Evolutionary conservation across 2,329 filamentous ascomycete species (phyloP).

Genomic region (Fusarium tanahbumbuense): DNA sequence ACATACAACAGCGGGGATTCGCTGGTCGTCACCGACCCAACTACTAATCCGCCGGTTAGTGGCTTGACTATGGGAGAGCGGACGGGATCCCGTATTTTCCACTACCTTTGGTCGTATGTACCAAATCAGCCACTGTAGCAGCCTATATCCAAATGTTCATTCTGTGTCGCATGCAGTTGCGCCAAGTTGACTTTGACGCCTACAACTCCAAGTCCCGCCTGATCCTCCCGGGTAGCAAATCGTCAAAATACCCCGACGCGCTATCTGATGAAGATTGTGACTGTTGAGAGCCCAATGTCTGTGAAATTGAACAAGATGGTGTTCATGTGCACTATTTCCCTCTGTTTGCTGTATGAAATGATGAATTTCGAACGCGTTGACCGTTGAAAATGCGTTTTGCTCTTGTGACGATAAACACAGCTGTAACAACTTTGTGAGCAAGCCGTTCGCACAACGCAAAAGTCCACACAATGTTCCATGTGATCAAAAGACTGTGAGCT

Average conservation of each 20-base stretch:
- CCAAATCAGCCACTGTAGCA: rapidly evolving
- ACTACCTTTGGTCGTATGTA: too few species aligned
- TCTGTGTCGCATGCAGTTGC: too few species aligned
- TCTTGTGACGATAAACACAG: rapidly evolving
- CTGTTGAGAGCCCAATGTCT: not conserved
- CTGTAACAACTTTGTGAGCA: too few species aligned
- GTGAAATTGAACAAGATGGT: not conserved
- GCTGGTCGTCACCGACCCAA: too few species aligned
- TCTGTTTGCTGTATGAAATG: too few species aligned
- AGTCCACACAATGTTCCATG: too few species aligned
- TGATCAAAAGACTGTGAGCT: not conserved
- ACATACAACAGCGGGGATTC: too few species aligned
- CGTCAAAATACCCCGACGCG: not conserved
- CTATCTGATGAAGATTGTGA: not conserved
- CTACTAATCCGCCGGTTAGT: too few species aligned
- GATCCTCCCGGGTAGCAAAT: not conserved
- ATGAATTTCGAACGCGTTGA: not conserved
- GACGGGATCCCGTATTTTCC: too few species aligned
- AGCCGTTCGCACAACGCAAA: too few species aligned
- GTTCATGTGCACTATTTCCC: not conserved
- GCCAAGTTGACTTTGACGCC: not conserved
- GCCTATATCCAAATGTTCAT: rapidly evolving
- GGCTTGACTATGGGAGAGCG: too few species aligned
- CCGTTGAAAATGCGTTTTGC: rapidly evolving
- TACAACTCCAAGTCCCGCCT: not conserved